Conservation (phyloP, 495 filamentous ascomycete genomes). For the Beverwykella pulmonaria region DNA sequence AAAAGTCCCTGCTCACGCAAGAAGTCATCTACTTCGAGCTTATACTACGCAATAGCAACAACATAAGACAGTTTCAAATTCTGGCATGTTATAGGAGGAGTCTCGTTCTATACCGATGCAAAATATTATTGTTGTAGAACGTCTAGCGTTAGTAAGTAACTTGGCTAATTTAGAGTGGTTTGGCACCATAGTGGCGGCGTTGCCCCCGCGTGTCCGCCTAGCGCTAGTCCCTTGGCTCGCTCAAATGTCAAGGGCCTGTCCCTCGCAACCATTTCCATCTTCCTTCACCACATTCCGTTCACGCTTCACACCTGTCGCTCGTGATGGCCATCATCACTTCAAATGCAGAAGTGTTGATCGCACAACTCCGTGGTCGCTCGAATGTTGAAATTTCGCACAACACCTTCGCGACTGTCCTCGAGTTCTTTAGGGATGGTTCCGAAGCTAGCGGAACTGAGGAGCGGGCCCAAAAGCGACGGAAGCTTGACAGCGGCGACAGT, state of each 20-base stretch:
- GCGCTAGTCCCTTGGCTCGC: neutral
- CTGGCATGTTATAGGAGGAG: too few species aligned
- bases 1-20: too few species aligned
- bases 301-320: neutral
- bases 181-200: too few species aligned
- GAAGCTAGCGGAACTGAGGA: neutral
- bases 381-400: neutral
- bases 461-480: conserved; percentile 15
- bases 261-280: neutral
- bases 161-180: too few species aligned
- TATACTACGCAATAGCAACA: too few species aligned
- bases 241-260: neutral
- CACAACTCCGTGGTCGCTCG: neutral
- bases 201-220: too few species aligned
- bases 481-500: conserved; percentile 1
- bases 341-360: neutral
- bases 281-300: neutral
- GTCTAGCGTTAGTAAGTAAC: too few species aligned
- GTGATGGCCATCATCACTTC: neutral
- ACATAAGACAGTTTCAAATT: too few species aligned
- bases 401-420: neutral
- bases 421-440: neutral
- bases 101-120: too few species aligned
- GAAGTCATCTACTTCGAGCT: too few species aligned
- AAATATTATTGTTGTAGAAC: too few species aligned